Evolutionary conservation across 2,329 filamentous ascomycete species (phyloP).

Genomic region (Calonectria pseudoturangicola): DNA sequence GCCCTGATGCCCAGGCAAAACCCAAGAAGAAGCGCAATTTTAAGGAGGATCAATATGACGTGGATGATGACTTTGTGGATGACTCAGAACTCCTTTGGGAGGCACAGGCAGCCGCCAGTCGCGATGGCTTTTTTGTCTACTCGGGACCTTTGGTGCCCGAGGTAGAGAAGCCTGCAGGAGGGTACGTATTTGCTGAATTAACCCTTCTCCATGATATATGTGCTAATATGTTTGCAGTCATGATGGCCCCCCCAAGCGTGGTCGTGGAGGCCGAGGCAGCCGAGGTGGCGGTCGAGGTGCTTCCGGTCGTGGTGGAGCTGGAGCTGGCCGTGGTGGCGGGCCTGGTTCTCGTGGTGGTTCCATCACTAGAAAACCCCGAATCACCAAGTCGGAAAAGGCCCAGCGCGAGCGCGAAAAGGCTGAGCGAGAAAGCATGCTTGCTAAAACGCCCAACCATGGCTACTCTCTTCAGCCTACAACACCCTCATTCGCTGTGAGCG

Average conservation of each 20-base stretch:
- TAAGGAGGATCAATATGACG: constrained; percentile 89
- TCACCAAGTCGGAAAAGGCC: constrained; percentile 90
- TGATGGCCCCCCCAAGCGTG: constrained; percentile 83
- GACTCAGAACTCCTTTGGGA: constrained; percentile 97
- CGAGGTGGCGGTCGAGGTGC: constrained; percentile 76
- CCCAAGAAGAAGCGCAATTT: constrained; percentile 88
- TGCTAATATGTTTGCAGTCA: constrained; percentile 71
- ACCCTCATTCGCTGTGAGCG: constrained; percentile 61
- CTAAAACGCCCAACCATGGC: constrained; percentile 61
- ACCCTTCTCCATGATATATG: constrained; percentile 32
- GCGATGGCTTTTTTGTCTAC: constrained; percentile 98
- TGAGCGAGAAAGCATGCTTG: constrained; percentile 76
- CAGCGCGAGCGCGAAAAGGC: constrained; percentile 88
- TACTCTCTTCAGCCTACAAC: constrained; percentile 62
- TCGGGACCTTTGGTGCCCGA: constrained; percentile 93
- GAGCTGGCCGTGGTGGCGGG: constrained; percentile 68
- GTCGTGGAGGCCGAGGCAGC: constrained; percentile 71
- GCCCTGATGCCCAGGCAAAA: constrained; percentile 77
- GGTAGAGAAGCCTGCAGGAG: constrained; percentile 81
- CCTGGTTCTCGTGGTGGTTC: constrained; percentile 85
- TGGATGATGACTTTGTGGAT: constrained; percentile 90
- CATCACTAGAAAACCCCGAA: constrained; percentile 86
- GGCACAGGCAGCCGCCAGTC: constrained; percentile 93
- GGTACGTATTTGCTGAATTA: constrained; percentile 63
- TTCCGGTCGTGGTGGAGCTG: constrained; percentile 72